Evolutionary conservation across 2,329 filamentous ascomycete species (phyloP).

Genomic region (Talaromyces sp.): DNA sequence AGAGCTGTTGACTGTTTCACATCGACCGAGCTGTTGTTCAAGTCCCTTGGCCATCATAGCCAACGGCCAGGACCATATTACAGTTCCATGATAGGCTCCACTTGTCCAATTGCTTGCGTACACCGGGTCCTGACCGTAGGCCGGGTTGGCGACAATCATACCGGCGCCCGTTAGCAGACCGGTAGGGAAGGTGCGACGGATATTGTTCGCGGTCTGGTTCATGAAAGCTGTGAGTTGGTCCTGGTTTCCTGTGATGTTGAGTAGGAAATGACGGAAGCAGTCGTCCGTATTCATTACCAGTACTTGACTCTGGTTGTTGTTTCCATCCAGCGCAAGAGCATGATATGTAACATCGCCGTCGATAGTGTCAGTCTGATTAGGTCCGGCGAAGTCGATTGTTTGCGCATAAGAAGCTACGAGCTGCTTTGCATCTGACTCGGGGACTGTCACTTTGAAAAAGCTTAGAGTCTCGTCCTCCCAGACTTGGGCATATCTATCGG

Average conservation of each 20-base stretch:
- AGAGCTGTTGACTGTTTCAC: constrained; percentile 26
- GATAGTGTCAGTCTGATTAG: constrained; percentile 44
- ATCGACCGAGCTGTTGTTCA: constrained; percentile 56
- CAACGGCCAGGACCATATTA: constrained; percentile 64
- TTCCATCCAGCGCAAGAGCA: constrained; percentile 55
- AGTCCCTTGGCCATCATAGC: constrained; percentile 63
- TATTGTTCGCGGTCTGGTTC: constrained; percentile 56
- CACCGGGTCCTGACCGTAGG: constrained; percentile 49
- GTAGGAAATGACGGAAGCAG: constrained; percentile 61
- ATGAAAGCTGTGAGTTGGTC: constrained; percentile 56
- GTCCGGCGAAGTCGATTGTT: constrained; percentile 44
- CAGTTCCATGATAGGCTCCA: constrained; percentile 61
- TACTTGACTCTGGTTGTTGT: constrained; percentile 49
- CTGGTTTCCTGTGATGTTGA: constrained; percentile 57
- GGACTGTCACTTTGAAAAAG: constrained; percentile 55
- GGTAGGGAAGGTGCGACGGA: constrained; percentile 57
- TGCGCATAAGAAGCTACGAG: constrained; percentile 51
- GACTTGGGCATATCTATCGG: constrained; percentile 53
- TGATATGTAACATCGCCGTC: constrained; percentile 52
- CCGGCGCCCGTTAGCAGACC: constrained; percentile 57
- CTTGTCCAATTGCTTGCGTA: constrained; percentile 55
- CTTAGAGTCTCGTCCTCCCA: constrained; percentile 61
- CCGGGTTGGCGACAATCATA: constrained; percentile 60
- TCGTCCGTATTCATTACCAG: constrained; percentile 63
- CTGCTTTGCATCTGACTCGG: constrained; percentile 42